These are phyloP conservation scores for Aureobasidium sp. DNA, from an alignment of 2,329 filamentous ascomycete genomes.

Conservation along the genomic window DNA sequence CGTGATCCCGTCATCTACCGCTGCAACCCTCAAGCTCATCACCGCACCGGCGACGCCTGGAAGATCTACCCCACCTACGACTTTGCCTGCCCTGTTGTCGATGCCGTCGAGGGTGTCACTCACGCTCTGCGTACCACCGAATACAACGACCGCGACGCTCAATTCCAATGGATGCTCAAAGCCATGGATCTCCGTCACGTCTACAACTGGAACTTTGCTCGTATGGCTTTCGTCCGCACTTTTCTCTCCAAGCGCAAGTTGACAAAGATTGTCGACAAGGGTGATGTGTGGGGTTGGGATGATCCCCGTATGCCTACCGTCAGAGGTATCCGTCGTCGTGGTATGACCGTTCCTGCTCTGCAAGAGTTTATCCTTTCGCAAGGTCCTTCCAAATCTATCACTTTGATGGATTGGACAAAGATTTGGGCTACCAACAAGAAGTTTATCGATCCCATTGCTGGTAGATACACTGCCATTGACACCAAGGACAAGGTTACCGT, in stretches of 20 bases:
- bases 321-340: slow-evolving; percentile 80
- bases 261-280: slow-evolving; percentile 79
- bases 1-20: slow-evolving; percentile 98
- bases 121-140: slow-evolving; percentile 84
- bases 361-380: slow-evolving; percentile 85
- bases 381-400: slow-evolving; percentile 82
- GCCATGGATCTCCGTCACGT: slow-evolving; percentile 77
- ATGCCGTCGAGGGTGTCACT: slow-evolving; percentile 80
- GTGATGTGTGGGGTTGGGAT: slow-evolving; percentile 82
- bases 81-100: slow-evolving; percentile 82
- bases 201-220: slow-evolving; percentile 83
- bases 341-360: slow-evolving; percentile 79
- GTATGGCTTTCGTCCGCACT: slow-evolving; percentile 83
- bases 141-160: slow-evolving; percentile 84
- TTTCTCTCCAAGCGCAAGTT: slow-evolving; percentile 87
- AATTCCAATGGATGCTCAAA: slow-evolving; percentile 85
- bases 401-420: slow-evolving; percentile 82
- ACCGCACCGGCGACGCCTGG: slow-evolving; percentile 80
- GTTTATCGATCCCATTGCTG: slow-evolving; percentile 49
- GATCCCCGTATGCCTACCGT: slow-evolving; percentile 92
- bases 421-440: slow-evolving; percentile 57
- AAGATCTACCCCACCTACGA: slow-evolving; percentile 90
- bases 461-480: slow-evolving; percentile 59
- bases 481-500: slow-evolving; percentile 76
- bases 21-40: slow-evolving; percentile 77